Base-by-base conservation (phyloP, 257 asterid species). In the Avicennia marina region DNA sequence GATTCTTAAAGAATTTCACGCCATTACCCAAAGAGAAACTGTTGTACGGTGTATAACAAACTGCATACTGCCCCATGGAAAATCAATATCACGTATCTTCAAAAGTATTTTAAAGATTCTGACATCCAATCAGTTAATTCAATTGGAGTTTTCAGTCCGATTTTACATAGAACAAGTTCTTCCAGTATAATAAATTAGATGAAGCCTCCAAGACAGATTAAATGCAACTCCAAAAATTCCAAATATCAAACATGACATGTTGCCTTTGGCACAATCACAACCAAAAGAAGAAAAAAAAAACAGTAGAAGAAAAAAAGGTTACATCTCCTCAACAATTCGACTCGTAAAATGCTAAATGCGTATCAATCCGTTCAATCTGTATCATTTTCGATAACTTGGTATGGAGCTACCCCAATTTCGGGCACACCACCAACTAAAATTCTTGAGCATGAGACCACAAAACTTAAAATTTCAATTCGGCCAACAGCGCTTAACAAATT, bases 401-500 rank as follows among this genome's bases (percentile, higher is more conserved):
- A 26, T 4, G 34, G 46, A 11, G 60, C 45, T 53, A 33, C 60
- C 6, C 45, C 4, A 53, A 17, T 31, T 18, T 19, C 60, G n/a
- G n/a, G n/a, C n/a, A n/a, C n/a, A n/a, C n/a, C n/a, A 45, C 20
- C 32, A 58, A 27, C 44, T 22, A 21, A 2, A 61, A 36, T 21
- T 22, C 58, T 48, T 49, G 18, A 18, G 7, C 41, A 15, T 9
- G 20, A 61, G 25, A 40, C 66, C 58, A 20, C 5, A 3, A 29
- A n/a, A 24, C 40, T 36, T 24, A 13, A 11, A 26, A 7, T 6
- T 43, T 42, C 10, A 25, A 18, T 43, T 17, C 7, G 27, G 17
- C 61, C 39, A 43, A 31, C 32, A 41, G 38, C 8, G 26, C 50
- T 11, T 9, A 58, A 44, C 10, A 53, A 45, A 56, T 65, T 29